These are phyloP conservation scores for Aspergillus carbonarius DNA, from an alignment of 2,329 filamentous ascomycete species.

Conservation along the genomic window DNA sequence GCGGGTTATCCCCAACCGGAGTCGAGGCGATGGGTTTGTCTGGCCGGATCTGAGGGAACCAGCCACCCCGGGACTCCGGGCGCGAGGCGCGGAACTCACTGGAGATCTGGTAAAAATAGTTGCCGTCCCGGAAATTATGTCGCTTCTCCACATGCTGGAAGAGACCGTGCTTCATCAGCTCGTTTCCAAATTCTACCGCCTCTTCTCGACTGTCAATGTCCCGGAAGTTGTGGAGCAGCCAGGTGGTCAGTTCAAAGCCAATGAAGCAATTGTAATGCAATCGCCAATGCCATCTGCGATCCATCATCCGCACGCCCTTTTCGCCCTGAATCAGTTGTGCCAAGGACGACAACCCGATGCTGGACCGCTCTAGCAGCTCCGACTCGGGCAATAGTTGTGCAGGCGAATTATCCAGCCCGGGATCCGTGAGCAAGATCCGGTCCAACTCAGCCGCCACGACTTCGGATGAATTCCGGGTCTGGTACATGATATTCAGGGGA, in stretches of 20 bases:
- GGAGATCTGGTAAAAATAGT: slow-evolving; percentile 93
- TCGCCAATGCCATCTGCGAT: slow-evolving; percentile 88
- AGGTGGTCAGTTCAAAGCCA: slow-evolving; percentile 93
- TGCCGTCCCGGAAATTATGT: slow-evolving; percentile 90
- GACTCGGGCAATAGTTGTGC: slow-evolving; percentile 74
- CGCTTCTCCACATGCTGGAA: slow-evolving; percentile 91
- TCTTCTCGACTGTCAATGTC: slow-evolving; percentile 88
- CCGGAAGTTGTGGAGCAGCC: slow-evolving; percentile 90
- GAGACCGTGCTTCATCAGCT: slow-evolving; percentile 77
- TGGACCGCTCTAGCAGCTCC: slow-evolving; percentile 77
- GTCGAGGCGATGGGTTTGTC: slow-evolving; percentile 68
- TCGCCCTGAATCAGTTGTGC: slow-evolving; percentile 91
- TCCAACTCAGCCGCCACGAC: slow-evolving; percentile 87
- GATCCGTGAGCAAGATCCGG: slow-evolving; percentile 69
- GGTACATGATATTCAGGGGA: slow-evolving; percentile 90
- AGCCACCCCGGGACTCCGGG: slow-evolving; percentile 57
- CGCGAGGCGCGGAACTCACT: slow-evolving; percentile 75
- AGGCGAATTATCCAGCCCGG: slow-evolving; percentile 59
- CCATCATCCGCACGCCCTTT: slow-evolving; percentile 83
- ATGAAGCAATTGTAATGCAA: slow-evolving; percentile 92
- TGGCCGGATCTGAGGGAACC: slow-evolving; percentile 56
- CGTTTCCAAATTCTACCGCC: slow-evolving; percentile 84
- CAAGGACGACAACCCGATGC: slow-evolving; percentile 70
- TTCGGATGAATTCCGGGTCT: slow-evolving; percentile 87
- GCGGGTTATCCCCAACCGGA: slow-evolving; percentile 63